These are phyloP conservation scores for Talaromyces stipitatus DNA, from an alignment of 495 filamentous ascomycete species.

Conservation along the genomic window DNA sequence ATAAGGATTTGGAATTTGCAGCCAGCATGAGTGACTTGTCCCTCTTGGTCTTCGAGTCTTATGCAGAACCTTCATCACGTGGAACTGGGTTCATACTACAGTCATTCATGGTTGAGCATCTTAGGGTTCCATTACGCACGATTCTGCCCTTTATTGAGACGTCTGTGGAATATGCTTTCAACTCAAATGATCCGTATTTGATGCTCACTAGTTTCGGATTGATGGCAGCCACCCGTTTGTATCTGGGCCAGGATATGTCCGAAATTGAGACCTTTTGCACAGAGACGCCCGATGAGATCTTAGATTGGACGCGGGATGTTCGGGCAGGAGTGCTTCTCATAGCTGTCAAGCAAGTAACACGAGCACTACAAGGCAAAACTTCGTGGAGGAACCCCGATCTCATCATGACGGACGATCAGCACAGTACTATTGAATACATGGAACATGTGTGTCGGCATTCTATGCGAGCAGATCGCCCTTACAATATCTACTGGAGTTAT, in stretches of 20 bases:
- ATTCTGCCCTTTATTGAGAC: constrained; percentile 56
- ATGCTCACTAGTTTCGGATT: constrained; percentile 68
- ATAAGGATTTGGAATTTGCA: constrained; percentile 64
- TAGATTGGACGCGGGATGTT: constrained; percentile 66
- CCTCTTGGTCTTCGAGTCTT: constrained; percentile 57
- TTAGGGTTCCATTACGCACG: constrained; percentile 54
- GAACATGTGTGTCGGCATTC: constrained; percentile 39
- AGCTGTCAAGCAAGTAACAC: constrained; percentile 59
- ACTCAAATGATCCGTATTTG: constrained; percentile 66
- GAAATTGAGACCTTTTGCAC: constrained; percentile 69
- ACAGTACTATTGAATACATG: constrained; percentile 58
- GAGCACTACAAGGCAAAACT: constrained; percentile 82
- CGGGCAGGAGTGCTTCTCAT: constrained; percentile 70
- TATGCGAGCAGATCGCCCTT: constrained; percentile 50
- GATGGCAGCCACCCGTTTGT: constrained; percentile 62
- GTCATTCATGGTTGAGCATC: constrained; percentile 65
- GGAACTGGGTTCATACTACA: constrained; percentile 67
- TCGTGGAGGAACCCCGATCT: constrained; percentile 42
- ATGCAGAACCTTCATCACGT: constrained; percentile 59
- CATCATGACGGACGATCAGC: constrained; percentile 65
- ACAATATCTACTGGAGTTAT: constrained; percentile 65
- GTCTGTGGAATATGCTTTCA: constrained; percentile 62
- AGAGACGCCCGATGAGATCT: constrained; percentile 68
- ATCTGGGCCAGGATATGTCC: constrained; percentile 63
- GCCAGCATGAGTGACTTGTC: constrained; percentile 55